Conservation (phyloP, 768 basidiomycete genomes). For the Termitomyces sp. region DNA sequence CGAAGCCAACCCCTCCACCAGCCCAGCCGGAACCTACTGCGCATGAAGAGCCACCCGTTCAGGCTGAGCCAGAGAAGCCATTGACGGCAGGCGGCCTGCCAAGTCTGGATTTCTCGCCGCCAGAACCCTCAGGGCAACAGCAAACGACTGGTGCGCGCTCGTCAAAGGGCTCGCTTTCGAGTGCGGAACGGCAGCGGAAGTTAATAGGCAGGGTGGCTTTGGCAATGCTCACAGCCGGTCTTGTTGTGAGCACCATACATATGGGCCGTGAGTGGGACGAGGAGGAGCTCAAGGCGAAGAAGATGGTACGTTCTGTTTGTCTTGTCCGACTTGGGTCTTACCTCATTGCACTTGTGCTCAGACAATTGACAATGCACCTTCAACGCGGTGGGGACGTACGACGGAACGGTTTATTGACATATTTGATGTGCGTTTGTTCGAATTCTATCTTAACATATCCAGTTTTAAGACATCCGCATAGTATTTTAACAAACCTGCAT, state of each 20-base stretch:
- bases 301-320: slow-evolving; percentile 44
- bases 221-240: slow-evolving; percentile 50
- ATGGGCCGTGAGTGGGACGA: slow-evolving; percentile 79
- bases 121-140: slow-evolving; percentile 37
- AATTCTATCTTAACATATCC: neutral
- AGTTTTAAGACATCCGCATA: slow-evolving; percentile 24
- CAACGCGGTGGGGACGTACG: slow-evolving; percentile 63
- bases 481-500: slow-evolving; percentile 93
- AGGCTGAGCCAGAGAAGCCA: slow-evolving; percentile 20
- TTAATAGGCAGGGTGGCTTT: slow-evolving; percentile 54
- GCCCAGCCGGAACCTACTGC: slow-evolving; percentile 11
- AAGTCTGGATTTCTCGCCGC: slow-evolving; percentile 65
- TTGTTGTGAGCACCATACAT: slow-evolving; percentile 56
- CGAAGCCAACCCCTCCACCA: slow-evolving; percentile 8
- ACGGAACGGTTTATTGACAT: slow-evolving; percentile 57
- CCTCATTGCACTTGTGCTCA: slow-evolving; percentile 21
- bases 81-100: slow-evolving; percentile 31
- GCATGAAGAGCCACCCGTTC: slow-evolving; percentile 10
- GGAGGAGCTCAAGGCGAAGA: slow-evolving; percentile 64
- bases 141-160: slow-evolving; percentile 75
- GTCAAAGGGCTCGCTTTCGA: slow-evolving; percentile 73
- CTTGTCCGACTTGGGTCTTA: neutral
- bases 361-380: slow-evolving; percentile 58
- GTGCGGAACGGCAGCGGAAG: slow-evolving; percentile 69
- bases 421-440: slow-evolving; percentile 57